These are phyloP conservation scores for Yarrowia sp. DNA, from an alignment of 805 yeast genomes.

Conservation along the genomic window DNA sequence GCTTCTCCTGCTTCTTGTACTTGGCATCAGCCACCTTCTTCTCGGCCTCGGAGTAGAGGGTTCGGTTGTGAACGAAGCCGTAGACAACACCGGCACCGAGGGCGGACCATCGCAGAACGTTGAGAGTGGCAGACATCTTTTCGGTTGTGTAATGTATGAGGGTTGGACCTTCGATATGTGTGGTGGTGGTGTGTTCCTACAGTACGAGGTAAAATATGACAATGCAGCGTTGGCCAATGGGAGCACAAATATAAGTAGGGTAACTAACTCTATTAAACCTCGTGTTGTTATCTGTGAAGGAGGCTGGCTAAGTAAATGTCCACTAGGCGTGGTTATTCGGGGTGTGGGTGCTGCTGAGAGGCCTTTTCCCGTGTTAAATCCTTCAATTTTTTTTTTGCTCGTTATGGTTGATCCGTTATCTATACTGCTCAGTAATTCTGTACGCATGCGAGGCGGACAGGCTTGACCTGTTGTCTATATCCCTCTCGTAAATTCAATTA, in stretches of 20 bases:
- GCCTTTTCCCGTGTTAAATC: no score
- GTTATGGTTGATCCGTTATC: no score
- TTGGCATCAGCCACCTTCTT: constrained; percentile 57
- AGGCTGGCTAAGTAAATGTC: background rate
- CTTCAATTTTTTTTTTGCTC: no score
- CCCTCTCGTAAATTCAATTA: no score
- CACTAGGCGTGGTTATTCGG: background rate
- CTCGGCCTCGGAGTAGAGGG: constrained; percentile 58
- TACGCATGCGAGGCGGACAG: no score
- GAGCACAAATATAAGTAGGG: constrained; percentile 15
- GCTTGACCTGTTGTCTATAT: no score
- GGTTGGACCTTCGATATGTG: background rate
- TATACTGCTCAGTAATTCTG: no score
- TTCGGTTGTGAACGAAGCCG: constrained; percentile 82
- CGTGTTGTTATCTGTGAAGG: background rate
- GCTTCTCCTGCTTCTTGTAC: constrained; percentile 63
- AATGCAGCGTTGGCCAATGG: constrained; percentile 15
- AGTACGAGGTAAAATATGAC: constrained; percentile 16
- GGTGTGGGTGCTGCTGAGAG: no score
- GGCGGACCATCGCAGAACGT: constrained; percentile 86
- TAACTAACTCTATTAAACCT: constrained; percentile 12
- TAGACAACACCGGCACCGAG: constrained; percentile 83
- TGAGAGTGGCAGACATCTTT: constrained; percentile 27
- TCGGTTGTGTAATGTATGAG: constrained; percentile 2
- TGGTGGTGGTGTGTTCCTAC: constrained; percentile 11